phyloP scores from a whole-genome alignment of 1,139 yeast genomes.

The Debaryomycetaceae sp. region DNA sequence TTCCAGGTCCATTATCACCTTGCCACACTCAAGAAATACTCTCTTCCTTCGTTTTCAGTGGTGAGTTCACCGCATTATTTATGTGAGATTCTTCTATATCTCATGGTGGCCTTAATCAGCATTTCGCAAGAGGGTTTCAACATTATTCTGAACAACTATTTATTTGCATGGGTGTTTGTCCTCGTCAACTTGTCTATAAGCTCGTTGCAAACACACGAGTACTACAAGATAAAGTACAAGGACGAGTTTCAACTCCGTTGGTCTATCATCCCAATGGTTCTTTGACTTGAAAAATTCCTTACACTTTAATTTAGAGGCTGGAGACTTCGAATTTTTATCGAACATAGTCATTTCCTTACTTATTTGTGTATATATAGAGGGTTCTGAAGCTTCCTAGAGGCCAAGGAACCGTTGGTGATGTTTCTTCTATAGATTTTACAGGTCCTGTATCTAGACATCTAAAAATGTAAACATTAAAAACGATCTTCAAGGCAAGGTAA shows the following conservation, averaged over 20 bases:
- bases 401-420: too few relatives aligned
- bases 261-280: constrained; percentile 20
- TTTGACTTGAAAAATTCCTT: too few relatives aligned
- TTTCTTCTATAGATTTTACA: too few relatives aligned
- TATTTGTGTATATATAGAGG: too few relatives aligned
- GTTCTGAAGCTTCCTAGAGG: too few relatives aligned
- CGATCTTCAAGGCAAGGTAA: neutral
- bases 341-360: too few relatives aligned
- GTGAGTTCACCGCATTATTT: constrained; percentile 79
- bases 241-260: constrained; percentile 18
- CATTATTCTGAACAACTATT: constrained; percentile 15
- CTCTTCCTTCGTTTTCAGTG: constrained; percentile 53
- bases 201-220: constrained; percentile 56
- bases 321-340: too few relatives aligned
- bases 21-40: constrained; percentile 61
- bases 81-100: constrained; percentile 68
- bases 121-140: constrained; percentile 9
- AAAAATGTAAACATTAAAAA: neutral
- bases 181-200: constrained; percentile 57
- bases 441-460: constrained; percentile 4
- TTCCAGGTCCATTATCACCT: constrained; percentile 56
- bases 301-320: too few relatives aligned
- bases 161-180: constrained; percentile 53
- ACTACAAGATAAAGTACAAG: constrained; percentile 37
- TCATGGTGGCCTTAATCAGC: constrained; percentile 26